phyloP scores from a whole-genome alignment of 768 basidiomycete genomes.

The Rossbeevera mucosa region DNA sequence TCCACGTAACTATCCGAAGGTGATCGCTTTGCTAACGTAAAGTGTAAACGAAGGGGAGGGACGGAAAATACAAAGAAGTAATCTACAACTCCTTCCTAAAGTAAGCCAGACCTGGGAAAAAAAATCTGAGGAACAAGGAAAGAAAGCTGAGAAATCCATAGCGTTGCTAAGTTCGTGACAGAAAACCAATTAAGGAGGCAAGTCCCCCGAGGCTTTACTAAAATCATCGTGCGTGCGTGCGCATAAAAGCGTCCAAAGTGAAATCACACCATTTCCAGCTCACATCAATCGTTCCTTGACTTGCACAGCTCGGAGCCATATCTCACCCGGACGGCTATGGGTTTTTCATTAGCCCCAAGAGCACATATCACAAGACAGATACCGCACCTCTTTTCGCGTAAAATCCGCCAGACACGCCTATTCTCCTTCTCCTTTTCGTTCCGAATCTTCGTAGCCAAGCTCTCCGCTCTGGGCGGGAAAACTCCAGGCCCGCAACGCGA shows the following conservation, averaged over 20 bases:
- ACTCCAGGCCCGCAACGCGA: constrained; percentile 63
- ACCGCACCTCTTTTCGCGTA: constrained; percentile 75
- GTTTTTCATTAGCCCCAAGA: constrained; percentile 1
- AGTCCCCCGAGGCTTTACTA: constrained; percentile 1
- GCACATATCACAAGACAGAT: neutral
- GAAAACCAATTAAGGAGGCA: neutral
- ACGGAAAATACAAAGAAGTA: constrained; percentile 5
- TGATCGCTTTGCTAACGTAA: constrained; percentile 6
- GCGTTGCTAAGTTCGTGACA: constrained; percentile 8
- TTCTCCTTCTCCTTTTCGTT: constrained; percentile 40
- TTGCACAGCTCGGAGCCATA: constrained; percentile 47
- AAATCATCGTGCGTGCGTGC: neutral
- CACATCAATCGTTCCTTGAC: constrained; percentile 58
- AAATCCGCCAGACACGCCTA: constrained; percentile 61
- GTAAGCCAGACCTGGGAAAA: constrained; percentile 3
- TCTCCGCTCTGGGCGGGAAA: constrained; percentile 56
- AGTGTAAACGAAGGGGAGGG: constrained; percentile 3
- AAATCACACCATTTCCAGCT: constrained; percentile 6
- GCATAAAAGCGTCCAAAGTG: neutral
- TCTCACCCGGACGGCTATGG: constrained; percentile 24
- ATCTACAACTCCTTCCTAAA: constrained; percentile 17
- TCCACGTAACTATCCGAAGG: neutral
- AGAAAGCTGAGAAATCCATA: neutral
- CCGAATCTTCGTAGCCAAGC: constrained; percentile 30
- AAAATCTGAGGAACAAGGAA: neutral